Evolutionary conservation across 768 basidiomycete species (phyloP).

Genomic region (Leccinellum luteum): DNA sequence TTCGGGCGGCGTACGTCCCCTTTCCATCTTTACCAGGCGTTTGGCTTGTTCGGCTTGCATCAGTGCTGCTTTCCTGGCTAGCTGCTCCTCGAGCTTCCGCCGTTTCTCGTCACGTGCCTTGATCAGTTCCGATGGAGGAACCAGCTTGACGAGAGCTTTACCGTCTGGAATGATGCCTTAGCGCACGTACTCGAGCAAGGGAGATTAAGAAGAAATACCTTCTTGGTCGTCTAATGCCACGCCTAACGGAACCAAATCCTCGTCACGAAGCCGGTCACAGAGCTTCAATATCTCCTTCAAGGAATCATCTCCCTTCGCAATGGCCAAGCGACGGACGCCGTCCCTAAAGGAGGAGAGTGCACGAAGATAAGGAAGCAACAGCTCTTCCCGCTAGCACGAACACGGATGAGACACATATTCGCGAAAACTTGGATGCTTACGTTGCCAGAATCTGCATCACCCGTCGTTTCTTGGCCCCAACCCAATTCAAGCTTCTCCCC

Average conservation of each 20-base stretch:
- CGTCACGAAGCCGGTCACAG: conserved; percentile 87
- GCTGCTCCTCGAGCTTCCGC: conserved; percentile 69
- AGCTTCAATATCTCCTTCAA: conserved; percentile 80
- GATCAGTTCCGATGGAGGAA: conserved; percentile 77
- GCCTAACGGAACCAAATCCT: conserved; percentile 88
- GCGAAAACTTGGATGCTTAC: conserved; percentile 38
- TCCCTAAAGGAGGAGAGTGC: conserved; percentile 89
- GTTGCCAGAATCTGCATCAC: conserved; percentile 35
- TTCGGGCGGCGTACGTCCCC: conserved; percentile 68
- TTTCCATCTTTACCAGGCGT: conserved; percentile 77
- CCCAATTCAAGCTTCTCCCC: conserved; percentile 68
- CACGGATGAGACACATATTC: background rate
- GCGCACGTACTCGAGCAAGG: background rate
- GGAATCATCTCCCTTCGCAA: conserved; percentile 61
- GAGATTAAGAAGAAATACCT: conserved; percentile 45
- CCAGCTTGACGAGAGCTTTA: conserved; percentile 91
- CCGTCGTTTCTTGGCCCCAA: conserved; percentile 71
- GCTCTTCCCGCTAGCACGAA: conserved; percentile 65
- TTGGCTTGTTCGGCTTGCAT: conserved; percentile 65
- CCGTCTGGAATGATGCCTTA: conserved; percentile 61
- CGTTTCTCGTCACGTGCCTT: conserved; percentile 87
- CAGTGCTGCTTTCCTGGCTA: conserved; percentile 71
- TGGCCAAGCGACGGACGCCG: conserved; percentile 78
- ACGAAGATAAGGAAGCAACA: conserved; percentile 86
- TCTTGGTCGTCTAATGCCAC: conserved; percentile 97